These are phyloP conservation scores for Rossbeevera mucosa DNA, from an alignment of 768 basidiomycete genomes.

Conservation along the genomic window DNA sequence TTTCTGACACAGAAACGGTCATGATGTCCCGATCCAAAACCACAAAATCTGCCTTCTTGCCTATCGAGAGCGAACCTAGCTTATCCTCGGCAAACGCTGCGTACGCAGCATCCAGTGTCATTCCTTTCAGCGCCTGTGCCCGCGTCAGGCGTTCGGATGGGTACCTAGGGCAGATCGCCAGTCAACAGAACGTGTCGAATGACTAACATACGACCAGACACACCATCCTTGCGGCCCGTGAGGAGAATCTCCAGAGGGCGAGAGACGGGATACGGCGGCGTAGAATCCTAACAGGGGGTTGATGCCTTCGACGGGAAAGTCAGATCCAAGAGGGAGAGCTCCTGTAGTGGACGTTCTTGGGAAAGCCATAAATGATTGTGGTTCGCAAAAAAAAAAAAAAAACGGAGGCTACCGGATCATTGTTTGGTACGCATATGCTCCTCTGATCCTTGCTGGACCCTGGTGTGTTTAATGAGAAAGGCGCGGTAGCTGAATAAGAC, in stretches of 20 bases:
- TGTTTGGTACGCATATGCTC: constrained; percentile 86
- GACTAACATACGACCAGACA: constrained; percentile 12
- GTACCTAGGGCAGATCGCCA: constrained; percentile 52
- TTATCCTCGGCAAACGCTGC: constrained; percentile 73
- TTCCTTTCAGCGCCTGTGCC: constrained; percentile 79
- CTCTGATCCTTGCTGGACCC: constrained; percentile 79
- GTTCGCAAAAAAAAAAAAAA: background rate
- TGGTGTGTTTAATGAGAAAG: constrained; percentile 23
- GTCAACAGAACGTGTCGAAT: background rate
- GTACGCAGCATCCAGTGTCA: constrained; percentile 88
- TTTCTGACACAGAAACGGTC: constrained; percentile 53
- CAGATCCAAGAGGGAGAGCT: constrained; percentile 79
- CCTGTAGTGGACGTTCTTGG: constrained; percentile 48
- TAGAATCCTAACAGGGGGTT: constrained; percentile 90
- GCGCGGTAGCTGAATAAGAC: background rate
- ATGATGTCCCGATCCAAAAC: constrained; percentile 80
- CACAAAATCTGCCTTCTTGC: constrained; percentile 87
- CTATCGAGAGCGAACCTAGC: constrained; percentile 66
- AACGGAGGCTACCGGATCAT: constrained; percentile 63
- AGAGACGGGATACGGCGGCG: constrained; percentile 76
- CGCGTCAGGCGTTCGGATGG: constrained; percentile 71
- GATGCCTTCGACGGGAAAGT: constrained; percentile 90
- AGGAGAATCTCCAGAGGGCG: constrained; percentile 67
- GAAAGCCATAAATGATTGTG: background rate
- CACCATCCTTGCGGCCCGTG: constrained; percentile 84